phyloP scores from a whole-genome alignment of 257 asterid genomes.

The Coffea canephora region DNA sequence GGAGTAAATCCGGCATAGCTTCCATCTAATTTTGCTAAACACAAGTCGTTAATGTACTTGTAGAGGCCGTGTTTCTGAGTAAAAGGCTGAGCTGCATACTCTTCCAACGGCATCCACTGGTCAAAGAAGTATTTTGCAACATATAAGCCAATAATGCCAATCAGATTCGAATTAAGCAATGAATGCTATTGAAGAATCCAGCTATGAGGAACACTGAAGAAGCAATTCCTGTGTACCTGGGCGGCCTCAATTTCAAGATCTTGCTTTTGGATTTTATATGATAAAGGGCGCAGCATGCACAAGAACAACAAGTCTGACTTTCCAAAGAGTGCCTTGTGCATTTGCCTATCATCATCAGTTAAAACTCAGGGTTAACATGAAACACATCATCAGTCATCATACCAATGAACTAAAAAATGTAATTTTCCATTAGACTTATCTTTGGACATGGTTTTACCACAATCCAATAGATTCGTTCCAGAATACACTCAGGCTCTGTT shows the following conservation, averaged over 20 bases:
- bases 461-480: neutral
- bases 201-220: neutral
- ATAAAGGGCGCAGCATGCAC: conserved; percentile 62
- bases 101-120: conserved; percentile 78
- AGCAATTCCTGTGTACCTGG: conserved; percentile 37
- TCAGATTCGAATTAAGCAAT: neutral
- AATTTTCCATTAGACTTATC: neutral
- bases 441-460: neutral
- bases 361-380: neutral
- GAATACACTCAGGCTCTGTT: neutral
- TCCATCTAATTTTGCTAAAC: conserved; percentile 46
- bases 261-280: conserved; percentile 59
- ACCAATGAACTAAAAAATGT: neutral
- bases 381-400: neutral
- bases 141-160: neutral
- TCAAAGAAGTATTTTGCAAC: neutral
- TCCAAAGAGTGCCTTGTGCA: conserved; percentile 49
- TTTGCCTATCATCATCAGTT: conserved; percentile 42
- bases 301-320: conserved; percentile 60
- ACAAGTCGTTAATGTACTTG: conserved; percentile 53
- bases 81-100: conserved; percentile 51
- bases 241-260: conserved; percentile 77
- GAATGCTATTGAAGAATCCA: neutral
- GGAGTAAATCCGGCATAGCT: conserved; percentile 55
- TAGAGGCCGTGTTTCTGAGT: conserved; percentile 37